Evolutionary conservation across 768 basidiomycete genomes (phyloP).

Genomic region (Lentinula edodes): DNA sequence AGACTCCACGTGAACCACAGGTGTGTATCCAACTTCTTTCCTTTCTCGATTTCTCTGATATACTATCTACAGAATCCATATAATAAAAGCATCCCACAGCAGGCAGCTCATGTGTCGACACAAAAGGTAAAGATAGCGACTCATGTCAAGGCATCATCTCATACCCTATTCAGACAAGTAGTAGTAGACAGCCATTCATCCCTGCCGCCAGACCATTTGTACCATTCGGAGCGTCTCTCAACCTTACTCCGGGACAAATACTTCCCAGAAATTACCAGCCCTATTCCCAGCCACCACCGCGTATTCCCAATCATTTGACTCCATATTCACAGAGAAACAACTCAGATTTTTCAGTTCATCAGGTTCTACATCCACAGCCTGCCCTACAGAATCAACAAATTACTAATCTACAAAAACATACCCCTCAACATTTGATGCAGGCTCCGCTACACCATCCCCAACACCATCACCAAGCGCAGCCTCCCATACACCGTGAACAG

Average conservation of each 20-base stretch:
- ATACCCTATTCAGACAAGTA: background rate
- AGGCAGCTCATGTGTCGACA: background rate
- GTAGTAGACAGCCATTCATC: background rate
- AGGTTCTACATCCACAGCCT: background rate
- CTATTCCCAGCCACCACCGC: slow-evolving; percentile 3
- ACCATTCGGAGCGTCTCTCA: slow-evolving; percentile 35
- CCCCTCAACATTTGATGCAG: background rate
- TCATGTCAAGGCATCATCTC: background rate
- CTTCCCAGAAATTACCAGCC: slow-evolving; percentile 33
- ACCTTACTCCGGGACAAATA: slow-evolving; percentile 52
- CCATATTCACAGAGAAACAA: background rate
- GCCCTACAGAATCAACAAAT: background rate
- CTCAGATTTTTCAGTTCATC: background rate
- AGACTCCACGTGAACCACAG: background rate
- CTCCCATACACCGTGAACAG: background rate
- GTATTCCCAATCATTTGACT: background rate
- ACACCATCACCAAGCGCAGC: background rate
- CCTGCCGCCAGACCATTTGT: background rate
- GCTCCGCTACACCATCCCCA: background rate
- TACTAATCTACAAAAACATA: background rate
- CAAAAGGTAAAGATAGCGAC: background rate
- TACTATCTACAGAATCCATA: background rate
- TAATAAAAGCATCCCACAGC: background rate
- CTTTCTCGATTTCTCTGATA: background rate
- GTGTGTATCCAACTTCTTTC: background rate